Base-by-base conservation (phyloP, 2,329 filamentous ascomycete genomes). In the Fusarium citri region DNA sequence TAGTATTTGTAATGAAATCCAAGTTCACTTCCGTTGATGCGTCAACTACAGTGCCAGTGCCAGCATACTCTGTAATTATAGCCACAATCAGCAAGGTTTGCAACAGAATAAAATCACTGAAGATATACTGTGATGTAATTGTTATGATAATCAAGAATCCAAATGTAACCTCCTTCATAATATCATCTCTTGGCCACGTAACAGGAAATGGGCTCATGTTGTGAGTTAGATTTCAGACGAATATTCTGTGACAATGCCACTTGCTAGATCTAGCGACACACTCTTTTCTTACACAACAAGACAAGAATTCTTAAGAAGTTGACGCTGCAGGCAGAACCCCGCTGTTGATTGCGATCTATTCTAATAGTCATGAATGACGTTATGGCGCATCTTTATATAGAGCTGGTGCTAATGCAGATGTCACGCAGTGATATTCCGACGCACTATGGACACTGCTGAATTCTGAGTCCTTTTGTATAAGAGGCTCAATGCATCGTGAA, bases 301-400 rank as follows among this genome's bases (percentile, higher is more conserved):
- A 16, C 23, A 15, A 51, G 41, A 58, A 41, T 42, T 40, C 53
- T 22, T 55, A 64, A 15, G 22, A 28, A 34, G 46, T 46, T 37
- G 41, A 47, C 45, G 31, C 60, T 55, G n/a, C 30, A 26, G 25
- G 22, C 50, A 51, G 58, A 58, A 68, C 60, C 69, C 68, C 28
- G 47, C 22, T 71, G 49, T 51, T 58, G 30, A 50, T 42, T 63
- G 50, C 22, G 47, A 45, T 58, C 28, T 68, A 53, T 60, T 66
- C 57, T 70, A 65, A 65, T 64, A 56, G 68, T 64, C 72, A 76
- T 76, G 55, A 64, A 63, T 73, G 61, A 68, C 67, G 54, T 54
- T 53, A 16, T 43, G 30, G 43, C 43, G 62, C 59, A 51, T 76
- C 68, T 77, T 69, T 75, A 76, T 76, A 66, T 69, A 72, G 54